Percentiles rank a stretch among this genome's conserved stretches.
Evolutionary conservation across 2,329 filamentous ascomycete species (phyloP).

Genomic region (Penicillium sp.): DNA sequence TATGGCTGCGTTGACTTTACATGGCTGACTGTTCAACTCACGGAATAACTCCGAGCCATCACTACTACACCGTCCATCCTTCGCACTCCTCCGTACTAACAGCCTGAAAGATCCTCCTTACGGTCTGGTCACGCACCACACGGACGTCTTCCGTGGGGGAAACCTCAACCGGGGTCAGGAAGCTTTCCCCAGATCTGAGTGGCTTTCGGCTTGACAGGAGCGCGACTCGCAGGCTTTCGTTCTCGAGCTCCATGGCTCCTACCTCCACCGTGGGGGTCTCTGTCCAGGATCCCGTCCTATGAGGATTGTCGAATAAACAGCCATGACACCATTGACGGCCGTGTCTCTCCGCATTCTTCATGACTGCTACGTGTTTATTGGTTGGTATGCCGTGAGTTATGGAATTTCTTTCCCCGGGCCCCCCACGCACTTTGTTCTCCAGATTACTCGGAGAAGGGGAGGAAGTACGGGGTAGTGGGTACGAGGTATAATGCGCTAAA

Average conservation of each 20-base stretch:
- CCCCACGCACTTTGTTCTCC: conserved; percentile 19
- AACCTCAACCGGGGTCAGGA: not conserved
- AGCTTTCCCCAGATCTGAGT: conserved; percentile 11
- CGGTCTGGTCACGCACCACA: not conserved
- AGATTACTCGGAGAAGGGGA: not conserved
- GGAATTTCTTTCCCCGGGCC: not conserved
- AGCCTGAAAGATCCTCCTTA: not conserved
- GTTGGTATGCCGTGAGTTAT: not conserved
- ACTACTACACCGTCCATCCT: not conserved
- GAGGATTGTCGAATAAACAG: not conserved
- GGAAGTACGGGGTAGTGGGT: not conserved
- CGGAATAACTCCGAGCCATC: conserved; percentile 1
- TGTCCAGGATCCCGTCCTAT: conserved; percentile 9
- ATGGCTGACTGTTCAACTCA: not conserved
- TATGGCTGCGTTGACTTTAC: not conserved
- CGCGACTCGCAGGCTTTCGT: not conserved
- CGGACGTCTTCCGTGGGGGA: conserved; percentile 4
- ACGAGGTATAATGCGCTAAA: not conserved
- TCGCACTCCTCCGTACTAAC: not conserved
- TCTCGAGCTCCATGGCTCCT: conserved; percentile 4
- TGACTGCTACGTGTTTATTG: conserved; percentile 1
- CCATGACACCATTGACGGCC: conserved; percentile 18
- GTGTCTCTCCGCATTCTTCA: conserved; percentile 15
- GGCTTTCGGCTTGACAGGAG: conserved; percentile 9
- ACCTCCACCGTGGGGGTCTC: conserved; percentile 17